A percentile compares a stretch with the other conserved stretches of the same genome.
These are phyloP conservation scores for Dipteronia dyeriana DNA, from an alignment of 345 rosid species.

Conservation along the genomic window DNA sequence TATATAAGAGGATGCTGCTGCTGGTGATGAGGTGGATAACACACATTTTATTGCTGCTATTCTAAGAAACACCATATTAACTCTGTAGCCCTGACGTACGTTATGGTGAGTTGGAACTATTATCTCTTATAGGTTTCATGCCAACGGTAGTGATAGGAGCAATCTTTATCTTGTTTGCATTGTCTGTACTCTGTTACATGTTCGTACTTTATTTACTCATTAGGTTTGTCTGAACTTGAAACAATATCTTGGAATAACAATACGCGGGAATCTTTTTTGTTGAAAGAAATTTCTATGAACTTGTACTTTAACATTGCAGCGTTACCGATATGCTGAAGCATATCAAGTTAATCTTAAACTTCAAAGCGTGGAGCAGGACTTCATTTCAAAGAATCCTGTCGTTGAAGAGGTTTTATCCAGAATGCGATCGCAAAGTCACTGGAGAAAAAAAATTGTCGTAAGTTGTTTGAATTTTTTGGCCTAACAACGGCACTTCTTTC, in stretches of 20 bases:
- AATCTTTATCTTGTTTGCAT: background rate
- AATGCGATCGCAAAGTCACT: slow-evolving; percentile 66
- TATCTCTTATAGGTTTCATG: background rate
- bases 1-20: background rate
- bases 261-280: background rate
- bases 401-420: slow-evolving; percentile 55
- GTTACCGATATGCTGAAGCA: slow-evolving; percentile 86
- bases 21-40: background rate
- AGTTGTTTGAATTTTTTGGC: slow-evolving; percentile 37
- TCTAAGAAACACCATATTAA: background rate
- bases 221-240: background rate
- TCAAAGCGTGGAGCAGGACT: slow-evolving; percentile 65
- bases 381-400: slow-evolving; percentile 37
- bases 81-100: background rate
- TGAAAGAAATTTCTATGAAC: slow-evolving; percentile 12
- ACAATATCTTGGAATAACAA: background rate
- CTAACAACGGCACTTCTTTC: slow-evolving; percentile 1
- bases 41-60: background rate
- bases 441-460: slow-evolving; percentile 78
- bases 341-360: slow-evolving; percentile 71
- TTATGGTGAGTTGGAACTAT: background rate
- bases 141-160: background rate
- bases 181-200: background rate
- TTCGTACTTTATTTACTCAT: background rate
- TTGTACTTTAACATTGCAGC: slow-evolving; percentile 50